Percentiles rank a stretch among this genome's conserved stretches.
Conservation (phyloP, 331 rosid genomes). For the Arachis monticola region DNA sequence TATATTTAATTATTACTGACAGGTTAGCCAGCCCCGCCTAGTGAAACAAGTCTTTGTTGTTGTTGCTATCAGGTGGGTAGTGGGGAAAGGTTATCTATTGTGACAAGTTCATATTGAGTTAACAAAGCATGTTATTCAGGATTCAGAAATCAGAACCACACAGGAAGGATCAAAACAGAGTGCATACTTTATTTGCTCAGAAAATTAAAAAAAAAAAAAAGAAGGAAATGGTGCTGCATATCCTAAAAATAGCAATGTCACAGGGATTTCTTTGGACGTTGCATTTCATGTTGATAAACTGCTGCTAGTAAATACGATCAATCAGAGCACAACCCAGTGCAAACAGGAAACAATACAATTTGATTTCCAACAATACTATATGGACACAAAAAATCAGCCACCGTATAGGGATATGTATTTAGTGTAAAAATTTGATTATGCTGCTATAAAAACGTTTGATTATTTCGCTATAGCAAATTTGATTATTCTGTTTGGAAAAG, state of each 20-base stretch:
- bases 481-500: too few relatives aligned
- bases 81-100: not conserved
- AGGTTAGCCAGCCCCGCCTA: too few relatives aligned
- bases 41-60: not conserved
- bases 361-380: too few relatives aligned
- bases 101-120: too few relatives aligned
- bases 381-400: too few relatives aligned
- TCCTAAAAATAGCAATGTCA: slow-evolving; percentile 3
- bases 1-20: too few relatives aligned
- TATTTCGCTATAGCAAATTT: too few relatives aligned
- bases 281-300: not conserved
- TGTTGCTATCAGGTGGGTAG: not conserved
- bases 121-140: not conserved
- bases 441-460: too few relatives aligned
- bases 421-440: too few relatives aligned
- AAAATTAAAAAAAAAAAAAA: not conserved
- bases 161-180: not conserved
- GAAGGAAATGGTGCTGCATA: not conserved
- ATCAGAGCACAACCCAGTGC: not conserved
- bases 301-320: slow-evolving; percentile 2
- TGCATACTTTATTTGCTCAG: not conserved
- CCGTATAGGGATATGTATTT: too few relatives aligned
- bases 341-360: not conserved
- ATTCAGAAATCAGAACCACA: slow-evolving; percentile 12
- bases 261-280: not conserved